A percentile compares a stretch with the other conserved stretches of the same genome.
These are phyloP conservation scores for Sequoia sempervirens DNA, from an alignment of 75 land plant genomes.

Conservation along the genomic window DNA sequence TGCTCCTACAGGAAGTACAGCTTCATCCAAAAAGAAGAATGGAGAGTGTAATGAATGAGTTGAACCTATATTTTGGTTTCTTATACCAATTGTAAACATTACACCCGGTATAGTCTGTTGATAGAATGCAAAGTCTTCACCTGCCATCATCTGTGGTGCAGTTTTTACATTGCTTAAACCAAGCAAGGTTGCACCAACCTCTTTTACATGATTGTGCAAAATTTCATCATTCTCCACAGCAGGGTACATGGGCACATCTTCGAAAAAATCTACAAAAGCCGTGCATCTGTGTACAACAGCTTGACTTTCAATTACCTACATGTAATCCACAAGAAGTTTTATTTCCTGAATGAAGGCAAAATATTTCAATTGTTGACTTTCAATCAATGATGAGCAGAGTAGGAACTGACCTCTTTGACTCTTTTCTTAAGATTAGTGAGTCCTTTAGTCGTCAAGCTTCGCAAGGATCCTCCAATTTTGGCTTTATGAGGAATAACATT, in stretches of 20 bases:
- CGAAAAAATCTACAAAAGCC: constrained; percentile 38
- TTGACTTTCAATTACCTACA: constrained; percentile 46
- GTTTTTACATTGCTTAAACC: constrained; percentile 33
- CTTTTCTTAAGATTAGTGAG: background rate
- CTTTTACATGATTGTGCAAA: constrained; percentile 33
- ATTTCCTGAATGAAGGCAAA: background rate
- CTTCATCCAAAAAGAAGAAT: constrained; percentile 40
- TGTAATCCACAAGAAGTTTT: background rate
- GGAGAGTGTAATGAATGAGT: constrained; percentile 42
- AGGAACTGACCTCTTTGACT: constrained; percentile 6
- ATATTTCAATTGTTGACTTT: background rate
- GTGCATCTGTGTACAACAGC: constrained; percentile 50
- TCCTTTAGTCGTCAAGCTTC: constrained; percentile 1
- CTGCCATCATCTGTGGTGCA: constrained; percentile 31
- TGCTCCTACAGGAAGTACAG: constrained; percentile 54
- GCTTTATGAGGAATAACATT: background rate
- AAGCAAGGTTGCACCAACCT: constrained; percentile 22
- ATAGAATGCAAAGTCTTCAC: constrained; percentile 69
- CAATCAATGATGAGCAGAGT: background rate
- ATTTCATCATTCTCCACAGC: constrained; percentile 43
- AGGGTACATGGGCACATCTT: constrained; percentile 32
- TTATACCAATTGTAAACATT: constrained; percentile 34
- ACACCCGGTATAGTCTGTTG: constrained; percentile 49
- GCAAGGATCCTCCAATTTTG: constrained; percentile 3
- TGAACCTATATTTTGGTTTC: constrained; percentile 33